Percentiles rank a stretch among this genome's conserved stretches.
Conservation (phyloP, 2,329 filamentous ascomycete species). For the Fusarium coicis region DNA sequence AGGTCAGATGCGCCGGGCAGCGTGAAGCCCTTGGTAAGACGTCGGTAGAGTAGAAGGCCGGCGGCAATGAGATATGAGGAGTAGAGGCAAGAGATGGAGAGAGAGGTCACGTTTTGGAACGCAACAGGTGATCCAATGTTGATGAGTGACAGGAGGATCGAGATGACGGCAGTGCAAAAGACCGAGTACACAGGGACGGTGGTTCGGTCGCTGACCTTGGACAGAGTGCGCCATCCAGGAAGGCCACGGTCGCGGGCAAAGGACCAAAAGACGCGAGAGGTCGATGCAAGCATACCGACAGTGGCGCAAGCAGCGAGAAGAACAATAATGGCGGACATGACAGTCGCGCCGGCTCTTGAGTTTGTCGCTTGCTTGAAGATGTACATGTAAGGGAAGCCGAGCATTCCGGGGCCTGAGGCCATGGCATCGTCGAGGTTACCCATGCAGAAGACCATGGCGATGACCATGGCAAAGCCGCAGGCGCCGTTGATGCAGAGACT, state of each 20-base stretch:
- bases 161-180: conserved; percentile 40
- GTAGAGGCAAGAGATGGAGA: conserved; percentile 47
- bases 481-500: conserved; percentile 61
- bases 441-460: conserved; percentile 65
- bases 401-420: conserved; percentile 54
- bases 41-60: conserved; percentile 44
- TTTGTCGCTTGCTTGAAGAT: conserved; percentile 64
- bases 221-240: conserved; percentile 46
- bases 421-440: conserved; percentile 58
- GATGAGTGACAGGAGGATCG: conserved; percentile 47
- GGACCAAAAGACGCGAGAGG: conserved; percentile 67
- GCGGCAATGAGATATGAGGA: conserved; percentile 47
- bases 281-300: conserved; percentile 65
- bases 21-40: conserved; percentile 42
- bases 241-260: conserved; percentile 54
- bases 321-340: conserved; percentile 62
- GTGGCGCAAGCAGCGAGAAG: conserved; percentile 60
- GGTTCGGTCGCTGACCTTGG: conserved; percentile 42
- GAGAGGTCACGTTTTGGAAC: conserved; percentile 46
- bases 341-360: conserved; percentile 58
- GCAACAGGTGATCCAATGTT: conserved; percentile 48
- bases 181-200: conserved; percentile 46
- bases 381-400: conserved; percentile 66
- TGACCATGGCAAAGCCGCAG: conserved; percentile 66
- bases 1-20: conserved; percentile 39